A percentile compares a stretch with the other conserved stretches of the same genome.
Evolutionary conservation across 352 stramenopile genomes (phyloP).

Genomic region (Achlya hypogyna): DNA sequence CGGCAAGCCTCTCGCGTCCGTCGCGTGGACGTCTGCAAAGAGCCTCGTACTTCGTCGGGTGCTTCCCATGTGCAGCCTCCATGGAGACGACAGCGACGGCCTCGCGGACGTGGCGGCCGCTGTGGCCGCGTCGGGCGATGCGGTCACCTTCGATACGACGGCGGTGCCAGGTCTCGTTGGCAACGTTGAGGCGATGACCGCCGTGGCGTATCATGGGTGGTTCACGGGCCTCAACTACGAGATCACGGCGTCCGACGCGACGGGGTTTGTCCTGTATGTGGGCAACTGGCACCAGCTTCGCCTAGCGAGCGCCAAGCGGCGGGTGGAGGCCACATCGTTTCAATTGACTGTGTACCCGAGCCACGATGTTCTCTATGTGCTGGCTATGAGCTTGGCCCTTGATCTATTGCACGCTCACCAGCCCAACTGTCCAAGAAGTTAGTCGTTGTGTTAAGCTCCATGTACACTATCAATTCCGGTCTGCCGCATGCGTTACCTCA

Average conservation of each 20-base stretch:
- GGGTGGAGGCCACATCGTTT: too few relatives aligned
- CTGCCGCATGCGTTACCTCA: too few relatives aligned
- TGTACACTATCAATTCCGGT: too few relatives aligned
- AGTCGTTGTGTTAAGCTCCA: too few relatives aligned
- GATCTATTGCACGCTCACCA: not conserved
- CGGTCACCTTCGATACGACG: not conserved
- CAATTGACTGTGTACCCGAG: not conserved
- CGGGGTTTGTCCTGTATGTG: not conserved
- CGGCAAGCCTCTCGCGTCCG: not conserved
- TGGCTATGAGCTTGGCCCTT: not conserved
- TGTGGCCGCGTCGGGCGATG: not conserved
- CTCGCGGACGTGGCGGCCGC: not conserved
- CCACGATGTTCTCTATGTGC: not conserved
- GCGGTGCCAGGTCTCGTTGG: not conserved
- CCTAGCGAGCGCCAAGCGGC: not conserved
- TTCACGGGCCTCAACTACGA: not conserved
- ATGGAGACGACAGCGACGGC: not conserved
- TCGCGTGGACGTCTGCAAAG: not conserved
- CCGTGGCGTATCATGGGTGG: not conserved
- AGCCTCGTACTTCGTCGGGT: not conserved
- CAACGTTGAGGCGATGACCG: not conserved
- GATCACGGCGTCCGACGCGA: not conserved
- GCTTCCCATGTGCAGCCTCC: not conserved
- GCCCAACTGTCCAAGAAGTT: too few relatives aligned
- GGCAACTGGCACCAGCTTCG: not conserved